Evolutionary conservation across 805 yeast genomes (phyloP).

Genomic region (Maudiozyma serrabonitensis): DNA sequence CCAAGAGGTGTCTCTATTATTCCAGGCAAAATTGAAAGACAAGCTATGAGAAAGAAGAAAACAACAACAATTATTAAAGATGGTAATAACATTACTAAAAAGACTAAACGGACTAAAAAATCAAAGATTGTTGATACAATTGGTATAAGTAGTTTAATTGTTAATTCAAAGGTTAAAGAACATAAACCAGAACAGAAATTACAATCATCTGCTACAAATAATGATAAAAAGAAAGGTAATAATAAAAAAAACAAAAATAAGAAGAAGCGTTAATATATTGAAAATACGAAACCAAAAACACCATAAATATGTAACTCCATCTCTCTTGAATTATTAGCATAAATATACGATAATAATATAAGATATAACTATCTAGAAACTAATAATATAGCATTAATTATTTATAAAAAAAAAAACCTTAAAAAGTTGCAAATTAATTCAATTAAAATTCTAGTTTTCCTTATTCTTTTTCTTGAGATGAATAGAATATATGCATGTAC

Average conservation of each 20-base stretch:
- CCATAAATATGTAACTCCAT: neutral
- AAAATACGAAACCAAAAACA: neutral
- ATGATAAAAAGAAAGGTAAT: constrained; percentile 4
- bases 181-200: constrained; percentile 12
- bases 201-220: neutral
- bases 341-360: neutral
- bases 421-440: neutral
- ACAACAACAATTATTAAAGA: neutral
- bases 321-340: too few species aligned
- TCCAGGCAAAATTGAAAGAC: constrained; percentile 19
- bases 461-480: too few species aligned
- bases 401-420: neutral
- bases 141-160: constrained; percentile 21
- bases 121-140: constrained; percentile 13
- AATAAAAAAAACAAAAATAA: constrained; percentile 22
- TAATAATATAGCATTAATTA: neutral
- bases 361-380: neutral
- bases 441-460: too few species aligned
- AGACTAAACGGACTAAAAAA: constrained; percentile 5
- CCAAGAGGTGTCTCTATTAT: constrained; percentile 44
- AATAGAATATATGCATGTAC: neutral
- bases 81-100: neutral
- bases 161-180: constrained; percentile 22
- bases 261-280: neutral
- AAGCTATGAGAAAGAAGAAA: constrained; percentile 4